These are phyloP conservation scores for Lablab purpureus DNA, from an alignment of 306 rosid genomes.

Conservation along the genomic window DNA sequence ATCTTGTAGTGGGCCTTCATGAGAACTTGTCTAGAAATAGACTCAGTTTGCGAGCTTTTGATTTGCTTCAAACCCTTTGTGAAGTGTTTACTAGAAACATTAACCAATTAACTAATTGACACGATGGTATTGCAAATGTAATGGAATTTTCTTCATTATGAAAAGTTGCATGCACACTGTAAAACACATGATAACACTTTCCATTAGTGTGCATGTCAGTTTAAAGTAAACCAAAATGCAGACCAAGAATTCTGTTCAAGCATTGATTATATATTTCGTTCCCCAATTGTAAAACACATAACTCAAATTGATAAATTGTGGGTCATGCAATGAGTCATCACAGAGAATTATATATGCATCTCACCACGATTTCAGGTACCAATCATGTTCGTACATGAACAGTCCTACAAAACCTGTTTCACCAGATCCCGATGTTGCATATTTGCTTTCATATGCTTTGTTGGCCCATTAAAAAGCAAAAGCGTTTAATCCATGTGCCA, in stretches of 20 bases:
- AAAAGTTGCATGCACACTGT: neutral
- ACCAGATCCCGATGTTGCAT: constrained; percentile 65
- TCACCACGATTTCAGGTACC: constrained; percentile 42
- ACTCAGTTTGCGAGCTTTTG: neutral
- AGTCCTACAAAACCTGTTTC: constrained; percentile 42
- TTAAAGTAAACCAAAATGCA: constrained; percentile 21
- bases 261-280: neutral
- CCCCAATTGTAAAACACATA: neutral
- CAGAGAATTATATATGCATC: neutral
- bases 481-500: constrained; percentile 67
- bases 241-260: neutral
- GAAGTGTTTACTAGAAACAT: neutral
- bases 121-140: neutral
- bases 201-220: neutral
- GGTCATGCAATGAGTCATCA: constrained; percentile 1
- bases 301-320: constrained; percentile 13
- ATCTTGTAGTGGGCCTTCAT: too few species aligned
- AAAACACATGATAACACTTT: constrained; percentile 4
- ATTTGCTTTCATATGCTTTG: constrained; percentile 54
- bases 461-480: constrained; percentile 57
- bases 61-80: neutral
- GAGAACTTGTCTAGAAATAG: too few species aligned
- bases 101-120: neutral
- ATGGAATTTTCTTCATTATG: neutral
- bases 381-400: constrained; percentile 53